Evolutionary conservation across 2,329 filamentous ascomycete species (phyloP).

Genomic region (Triangularia setosa): DNA sequence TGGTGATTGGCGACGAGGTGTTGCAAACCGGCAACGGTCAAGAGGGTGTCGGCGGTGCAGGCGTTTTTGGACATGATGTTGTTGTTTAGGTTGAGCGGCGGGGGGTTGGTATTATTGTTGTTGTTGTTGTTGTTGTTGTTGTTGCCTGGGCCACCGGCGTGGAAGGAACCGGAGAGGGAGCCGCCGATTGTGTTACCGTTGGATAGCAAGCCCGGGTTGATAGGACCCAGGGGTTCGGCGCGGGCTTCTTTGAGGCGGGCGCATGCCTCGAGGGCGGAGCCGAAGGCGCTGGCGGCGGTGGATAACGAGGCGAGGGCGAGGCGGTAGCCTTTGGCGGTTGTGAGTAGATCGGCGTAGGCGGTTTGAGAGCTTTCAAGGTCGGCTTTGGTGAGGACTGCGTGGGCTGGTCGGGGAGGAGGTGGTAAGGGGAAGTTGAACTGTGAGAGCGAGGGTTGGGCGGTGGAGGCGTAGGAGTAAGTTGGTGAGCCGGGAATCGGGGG

Average conservation of each 20-base stretch:
- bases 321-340: conserved; percentile 61
- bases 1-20: conserved; percentile 67
- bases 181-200: conserved; percentile 44
- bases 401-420: conserved; percentile 54
- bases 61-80: conserved; percentile 46
- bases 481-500: conserved; percentile 61
- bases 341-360: conserved; percentile 59
- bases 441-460: conserved; percentile 53
- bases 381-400: conserved; percentile 58
- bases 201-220: conserved; percentile 35
- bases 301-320: conserved; percentile 58
- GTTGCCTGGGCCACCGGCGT: conserved; percentile 18
- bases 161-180: conserved; percentile 23
- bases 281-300: conserved; percentile 59
- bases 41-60: conserved; percentile 60
- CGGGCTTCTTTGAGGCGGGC: conserved; percentile 65
- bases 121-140: not conserved
- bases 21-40: conserved; percentile 61
- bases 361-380: conserved; percentile 61
- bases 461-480: conserved; percentile 61
- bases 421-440: conserved; percentile 57
- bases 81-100: conserved; percentile 37
- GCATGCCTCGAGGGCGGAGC: conserved; percentile 61
- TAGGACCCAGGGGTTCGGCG: conserved; percentile 50
- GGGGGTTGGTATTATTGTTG: not conserved